These are phyloP conservation scores for Mucor circinelloides DNA, from an alignment of 371 early-diverging fungal genomes.

Conservation along the genomic window DNA sequence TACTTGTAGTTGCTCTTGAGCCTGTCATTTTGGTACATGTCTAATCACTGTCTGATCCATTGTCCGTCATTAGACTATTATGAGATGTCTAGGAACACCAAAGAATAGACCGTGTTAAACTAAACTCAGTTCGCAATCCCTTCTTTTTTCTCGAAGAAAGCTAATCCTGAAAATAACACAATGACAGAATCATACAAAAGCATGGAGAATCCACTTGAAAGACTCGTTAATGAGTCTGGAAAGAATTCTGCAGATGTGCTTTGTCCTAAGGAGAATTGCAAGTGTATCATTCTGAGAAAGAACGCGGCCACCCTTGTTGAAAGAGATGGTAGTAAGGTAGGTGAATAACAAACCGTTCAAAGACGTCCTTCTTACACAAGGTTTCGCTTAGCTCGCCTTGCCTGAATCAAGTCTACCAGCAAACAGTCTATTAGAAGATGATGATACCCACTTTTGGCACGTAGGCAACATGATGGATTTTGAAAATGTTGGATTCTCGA, in stretches of 20 bases:
- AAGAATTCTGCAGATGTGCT: slow-evolving; percentile 41
- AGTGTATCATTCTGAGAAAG: slow-evolving; percentile 41
- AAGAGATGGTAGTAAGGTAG: slow-evolving; percentile 45
- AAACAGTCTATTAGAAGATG: slow-evolving; percentile 11
- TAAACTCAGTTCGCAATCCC: not conserved
- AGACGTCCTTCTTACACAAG: too few species aligned
- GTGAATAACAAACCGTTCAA: not conserved
- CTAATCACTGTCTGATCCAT: not conserved
- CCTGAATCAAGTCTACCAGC: slow-evolving; percentile 29
- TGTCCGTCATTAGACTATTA: not conserved
- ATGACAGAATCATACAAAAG: slow-evolving; percentile 21
- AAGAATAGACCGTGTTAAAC: not conserved
- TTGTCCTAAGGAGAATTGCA: slow-evolving; percentile 45
- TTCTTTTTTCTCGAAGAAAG: not conserved
- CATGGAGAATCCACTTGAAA: slow-evolving; percentile 25
- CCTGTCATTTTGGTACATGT: not conserved
- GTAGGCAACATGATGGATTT: slow-evolving; percentile 73
- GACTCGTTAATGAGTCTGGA: slow-evolving; percentile 23
- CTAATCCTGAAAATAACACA: not conserved
- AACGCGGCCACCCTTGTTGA: slow-evolving; percentile 39
- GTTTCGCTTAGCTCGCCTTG: slow-evolving; percentile 21
- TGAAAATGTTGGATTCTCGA: slow-evolving; percentile 82
- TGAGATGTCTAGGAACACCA: not conserved
- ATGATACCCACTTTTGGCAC: slow-evolving; percentile 53
- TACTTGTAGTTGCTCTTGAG: not conserved